These are phyloP conservation scores for Magnolia sinica DNA, from an alignment of 164 flowering plant species.

Conservation along the genomic window DNA sequence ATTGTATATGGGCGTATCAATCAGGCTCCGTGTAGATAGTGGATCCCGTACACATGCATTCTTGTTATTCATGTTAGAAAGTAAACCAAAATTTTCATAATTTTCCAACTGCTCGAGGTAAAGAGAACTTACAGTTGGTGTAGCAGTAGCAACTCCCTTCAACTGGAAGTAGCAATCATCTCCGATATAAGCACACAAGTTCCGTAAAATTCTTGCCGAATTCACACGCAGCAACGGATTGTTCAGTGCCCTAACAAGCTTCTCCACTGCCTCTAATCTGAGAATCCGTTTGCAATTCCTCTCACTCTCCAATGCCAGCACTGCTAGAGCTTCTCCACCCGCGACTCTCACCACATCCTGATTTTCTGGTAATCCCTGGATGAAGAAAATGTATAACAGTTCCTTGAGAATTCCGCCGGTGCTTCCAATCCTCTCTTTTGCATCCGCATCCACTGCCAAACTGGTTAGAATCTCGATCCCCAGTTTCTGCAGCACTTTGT, in stretches of 20 bases:
- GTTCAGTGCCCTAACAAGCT: slow-evolving; percentile 54
- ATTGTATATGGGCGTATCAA: too few relatives aligned
- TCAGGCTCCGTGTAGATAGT: too few relatives aligned
- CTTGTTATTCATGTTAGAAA: background rate
- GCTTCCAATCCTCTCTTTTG: slow-evolving; percentile 81
- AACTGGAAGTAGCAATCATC: slow-evolving; percentile 43
- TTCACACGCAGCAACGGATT: slow-evolving; percentile 45
- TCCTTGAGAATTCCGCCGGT: slow-evolving; percentile 83
- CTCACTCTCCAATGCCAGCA: slow-evolving; percentile 75
- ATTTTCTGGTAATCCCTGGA: slow-evolving; percentile 26
- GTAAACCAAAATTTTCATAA: too few relatives aligned
- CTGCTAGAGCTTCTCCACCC: slow-evolving; percentile 86
- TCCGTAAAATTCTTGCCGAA: slow-evolving; percentile 75
- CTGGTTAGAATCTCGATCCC: slow-evolving; percentile 72
- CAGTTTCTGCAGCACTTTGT: slow-evolving; percentile 54
- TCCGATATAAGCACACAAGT: slow-evolving; percentile 60
- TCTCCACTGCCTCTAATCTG: slow-evolving; percentile 39
- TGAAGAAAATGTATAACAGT: slow-evolving; percentile 57
- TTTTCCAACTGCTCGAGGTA: background rate
- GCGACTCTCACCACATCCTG: slow-evolving; percentile 48
- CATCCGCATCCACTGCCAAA: slow-evolving; percentile 71
- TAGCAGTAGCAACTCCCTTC: slow-evolving; percentile 46
- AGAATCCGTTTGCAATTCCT: slow-evolving; percentile 55
- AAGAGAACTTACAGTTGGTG: slow-evolving; percentile 61
- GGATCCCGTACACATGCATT: background rate